These are phyloP conservation scores for Puccinia horiana DNA, from an alignment of 1,284 basidiomycete genomes.

Conservation along the genomic window DNA sequence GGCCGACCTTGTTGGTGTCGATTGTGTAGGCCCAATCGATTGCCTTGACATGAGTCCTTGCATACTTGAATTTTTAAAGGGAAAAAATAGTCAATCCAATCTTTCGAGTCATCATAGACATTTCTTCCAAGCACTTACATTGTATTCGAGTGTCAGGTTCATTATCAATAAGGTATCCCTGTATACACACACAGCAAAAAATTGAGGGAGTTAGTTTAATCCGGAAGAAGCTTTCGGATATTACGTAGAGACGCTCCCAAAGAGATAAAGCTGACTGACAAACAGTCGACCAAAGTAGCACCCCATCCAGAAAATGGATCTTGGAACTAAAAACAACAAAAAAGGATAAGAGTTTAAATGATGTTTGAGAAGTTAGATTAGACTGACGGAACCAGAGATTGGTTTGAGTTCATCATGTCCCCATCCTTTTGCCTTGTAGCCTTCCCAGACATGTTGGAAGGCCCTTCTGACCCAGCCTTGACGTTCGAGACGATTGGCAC, in stretches of 20 bases:
- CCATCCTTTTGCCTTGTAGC: slow-evolving; percentile 43
- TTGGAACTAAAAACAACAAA: too few species aligned
- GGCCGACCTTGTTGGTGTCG: not conserved
- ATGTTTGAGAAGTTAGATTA: too few species aligned
- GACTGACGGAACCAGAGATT: too few species aligned
- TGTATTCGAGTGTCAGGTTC: slow-evolving; percentile 32
- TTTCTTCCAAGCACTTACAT: slow-evolving; percentile 29
- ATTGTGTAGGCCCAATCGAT: slow-evolving; percentile 33
- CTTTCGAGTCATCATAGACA: not conserved
- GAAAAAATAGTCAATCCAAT: not conserved
- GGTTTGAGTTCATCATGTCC: slow-evolving; percentile 45
- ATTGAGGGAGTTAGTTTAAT: too few species aligned
- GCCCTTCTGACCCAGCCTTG: slow-evolving; percentile 31
- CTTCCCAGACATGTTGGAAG: slow-evolving; percentile 44
- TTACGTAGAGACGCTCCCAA: too few species aligned
- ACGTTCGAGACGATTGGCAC: not conserved
- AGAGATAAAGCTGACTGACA: too few species aligned
- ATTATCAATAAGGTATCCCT: slow-evolving; percentile 43
- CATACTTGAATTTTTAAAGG: slow-evolving; percentile 5
- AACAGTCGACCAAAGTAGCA: slow-evolving; percentile 34
- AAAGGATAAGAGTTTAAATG: too few species aligned
- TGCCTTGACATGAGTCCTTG: slow-evolving; percentile 37
- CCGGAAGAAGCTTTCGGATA: too few species aligned
- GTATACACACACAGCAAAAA: too few species aligned
- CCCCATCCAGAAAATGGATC: slow-evolving; percentile 29